Conservation (phyloP, 2,329 filamentous ascomycete genomes). For the Curvularia lunata region DNA sequence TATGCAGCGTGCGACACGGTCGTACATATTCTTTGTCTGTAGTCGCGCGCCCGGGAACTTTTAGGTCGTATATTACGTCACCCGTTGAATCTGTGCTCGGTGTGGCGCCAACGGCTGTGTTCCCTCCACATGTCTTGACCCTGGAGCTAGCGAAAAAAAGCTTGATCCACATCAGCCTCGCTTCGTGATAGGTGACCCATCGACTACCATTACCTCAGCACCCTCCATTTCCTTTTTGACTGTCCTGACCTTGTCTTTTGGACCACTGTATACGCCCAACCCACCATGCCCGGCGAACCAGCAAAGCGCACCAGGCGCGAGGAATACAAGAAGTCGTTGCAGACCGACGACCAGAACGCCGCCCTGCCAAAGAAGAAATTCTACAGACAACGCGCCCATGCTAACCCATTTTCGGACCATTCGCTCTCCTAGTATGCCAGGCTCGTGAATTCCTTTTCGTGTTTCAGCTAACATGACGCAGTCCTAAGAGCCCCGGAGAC, state of each 20-base stretch:
- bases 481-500: conserved; percentile 75
- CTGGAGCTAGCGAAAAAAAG: conserved; percentile 43
- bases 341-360: conserved; percentile 52
- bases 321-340: conserved; percentile 50
- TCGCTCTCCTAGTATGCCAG: conserved; percentile 75
- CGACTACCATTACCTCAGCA: conserved; percentile 27
- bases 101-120: conserved; percentile 9
- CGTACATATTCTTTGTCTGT: conserved; percentile 21
- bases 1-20: conserved; percentile 39
- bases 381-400: conserved; percentile 94
- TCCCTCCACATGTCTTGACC: conserved; percentile 20
- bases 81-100: conserved; percentile 17
- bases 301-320: conserved; percentile 56
- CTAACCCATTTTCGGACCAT: conserved; percentile 98
- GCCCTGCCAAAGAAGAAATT: conserved; percentile 91
- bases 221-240: conserved; percentile 7
- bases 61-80: conserved; percentile 28
- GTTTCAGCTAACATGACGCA: conserved; percentile 49
- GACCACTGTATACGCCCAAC: conserved; percentile 8
- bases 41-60: conserved; percentile 19
- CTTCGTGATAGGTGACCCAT: conserved; percentile 24
- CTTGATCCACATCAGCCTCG: conserved; percentile 38
- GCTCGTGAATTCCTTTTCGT: neutral
- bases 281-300: conserved; percentile 44
- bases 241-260: conserved; percentile 1